Conservation (phyloP, 2,329 filamentous ascomycete genomes). For the Ambrosiella beaveri region DNA sequence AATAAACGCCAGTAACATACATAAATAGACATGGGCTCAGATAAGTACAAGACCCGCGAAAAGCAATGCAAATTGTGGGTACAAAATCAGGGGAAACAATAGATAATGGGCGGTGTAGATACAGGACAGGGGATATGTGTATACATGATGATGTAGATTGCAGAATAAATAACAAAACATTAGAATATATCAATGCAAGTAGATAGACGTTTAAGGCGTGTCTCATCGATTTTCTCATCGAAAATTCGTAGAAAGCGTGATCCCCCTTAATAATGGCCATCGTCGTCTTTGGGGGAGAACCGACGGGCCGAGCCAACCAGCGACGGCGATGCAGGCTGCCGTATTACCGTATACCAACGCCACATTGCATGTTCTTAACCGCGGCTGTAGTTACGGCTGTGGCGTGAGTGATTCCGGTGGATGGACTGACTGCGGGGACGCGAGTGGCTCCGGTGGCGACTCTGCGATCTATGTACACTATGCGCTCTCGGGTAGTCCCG, state of each 20-base stretch:
- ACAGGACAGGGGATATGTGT: neutral
- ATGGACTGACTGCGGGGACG: neutral
- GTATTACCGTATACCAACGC: no score
- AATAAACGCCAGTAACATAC: neutral
- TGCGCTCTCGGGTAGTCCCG: conserved; percentile 10
- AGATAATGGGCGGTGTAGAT: conserved; percentile 1
- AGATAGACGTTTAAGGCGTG: neutral
- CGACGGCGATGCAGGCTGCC: no score
- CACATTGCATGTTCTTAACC: neutral
- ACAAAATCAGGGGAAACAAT: neutral
- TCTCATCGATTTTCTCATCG: neutral
- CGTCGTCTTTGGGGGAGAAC: no score
- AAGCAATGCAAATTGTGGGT: neutral
- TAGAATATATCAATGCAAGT: neutral
- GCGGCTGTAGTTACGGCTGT: conserved; percentile 4
- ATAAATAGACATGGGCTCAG: neutral
- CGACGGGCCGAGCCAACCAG: no score
- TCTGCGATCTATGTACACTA: conserved; percentile 8
- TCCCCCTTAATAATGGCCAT: no score
- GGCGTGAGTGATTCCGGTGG: neutral
- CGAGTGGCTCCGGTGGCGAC: conserved; percentile 5
- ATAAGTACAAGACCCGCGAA: neutral
- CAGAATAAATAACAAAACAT: neutral
- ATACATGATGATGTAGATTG: neutral
- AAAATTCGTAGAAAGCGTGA: neutral